phyloP scores from a whole-genome alignment of 306 rosid genomes.

The Cucurbita argyrosperma region DNA sequence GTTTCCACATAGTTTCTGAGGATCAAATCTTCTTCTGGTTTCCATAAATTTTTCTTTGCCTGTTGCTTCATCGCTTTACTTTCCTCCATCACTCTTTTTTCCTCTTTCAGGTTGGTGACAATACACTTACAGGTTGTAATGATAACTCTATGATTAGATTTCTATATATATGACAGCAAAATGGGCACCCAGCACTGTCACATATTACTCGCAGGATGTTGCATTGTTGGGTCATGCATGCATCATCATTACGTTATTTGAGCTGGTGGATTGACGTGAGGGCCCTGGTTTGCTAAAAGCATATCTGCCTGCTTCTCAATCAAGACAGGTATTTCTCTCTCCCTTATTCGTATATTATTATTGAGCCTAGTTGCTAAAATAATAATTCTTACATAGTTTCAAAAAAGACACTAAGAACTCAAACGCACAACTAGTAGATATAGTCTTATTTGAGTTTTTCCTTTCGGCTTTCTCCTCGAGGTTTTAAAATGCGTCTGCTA shows the following conservation, averaged over 20 bases:
- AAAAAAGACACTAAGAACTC: background rate
- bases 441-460: too few relatives aligned
- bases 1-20: constrained; percentile 42
- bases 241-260: background rate
- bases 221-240: constrained; percentile 15
- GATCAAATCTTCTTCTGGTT: constrained; percentile 52
- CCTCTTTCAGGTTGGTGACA: background rate
- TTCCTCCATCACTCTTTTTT: constrained; percentile 19
- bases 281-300: constrained; percentile 20
- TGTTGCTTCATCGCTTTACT: constrained; percentile 21
- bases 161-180: background rate
- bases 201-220: constrained; percentile 8
- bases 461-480: too few relatives aligned
- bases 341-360: background rate
- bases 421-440: too few relatives aligned
- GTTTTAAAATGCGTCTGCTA: too few relatives aligned
- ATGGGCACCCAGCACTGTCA: constrained; percentile 1
- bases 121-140: background rate
- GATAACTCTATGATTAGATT: background rate
- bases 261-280: constrained; percentile 15
- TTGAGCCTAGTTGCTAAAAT: background rate
- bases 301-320: background rate
- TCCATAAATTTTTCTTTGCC: constrained; percentile 46
- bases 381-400: background rate
- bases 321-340: background rate